Base-by-base conservation (phyloP, 139 green algal genomes). In the Mesostigma viride region DNA sequence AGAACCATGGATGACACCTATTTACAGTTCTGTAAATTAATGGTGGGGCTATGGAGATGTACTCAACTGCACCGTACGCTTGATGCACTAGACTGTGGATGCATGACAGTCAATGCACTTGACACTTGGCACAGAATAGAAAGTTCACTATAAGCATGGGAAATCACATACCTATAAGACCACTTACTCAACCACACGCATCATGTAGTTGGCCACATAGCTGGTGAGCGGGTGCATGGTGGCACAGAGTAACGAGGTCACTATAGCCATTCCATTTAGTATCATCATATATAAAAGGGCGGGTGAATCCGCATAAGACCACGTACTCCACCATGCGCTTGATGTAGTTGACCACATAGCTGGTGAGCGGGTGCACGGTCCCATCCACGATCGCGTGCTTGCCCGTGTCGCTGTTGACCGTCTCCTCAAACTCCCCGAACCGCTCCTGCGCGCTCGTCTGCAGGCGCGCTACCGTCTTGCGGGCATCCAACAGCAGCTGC, bases 171-270 rank as follows among this genome's bases (percentile, higher is more conserved):
- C 22, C 22, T 20, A n/a, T 58, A 24, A 20, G n/a, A n/a, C n/a
- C n/a, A 58, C 47, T 14, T 26, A 73, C 64, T 71, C 34, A n/a
- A 62, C 62, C n/a, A 74, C 57, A 26, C 34, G 65, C 58, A 73
- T 79, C 28, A 79, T n/a, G 48, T 72, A 78, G 59, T 79, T 79
- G 60, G 78, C 46, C 0, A 79, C 68, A 31, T 76, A 77, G 46
- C 31, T 66, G 31, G 72, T 77, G 5, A 79, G 46, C 2, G 61
- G 36, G 40, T 76, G 72, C 34, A 69, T 28, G 22, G 61, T n/a
- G n/a, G n/a, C n/a, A n/a, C n/a, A n/a, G n/a, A n/a, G n/a, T 51
- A n/a, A 51, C 40, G 14, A 8, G 11, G 8, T 51, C n/a, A n/a
- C n/a, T n/a, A n/a, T n/a, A n/a, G n/a, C n/a, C n/a, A n/a, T n/a